Conservation (phyloP, 2,329 filamentous ascomycete species). For the Sordariomycetes sp. region DNA sequence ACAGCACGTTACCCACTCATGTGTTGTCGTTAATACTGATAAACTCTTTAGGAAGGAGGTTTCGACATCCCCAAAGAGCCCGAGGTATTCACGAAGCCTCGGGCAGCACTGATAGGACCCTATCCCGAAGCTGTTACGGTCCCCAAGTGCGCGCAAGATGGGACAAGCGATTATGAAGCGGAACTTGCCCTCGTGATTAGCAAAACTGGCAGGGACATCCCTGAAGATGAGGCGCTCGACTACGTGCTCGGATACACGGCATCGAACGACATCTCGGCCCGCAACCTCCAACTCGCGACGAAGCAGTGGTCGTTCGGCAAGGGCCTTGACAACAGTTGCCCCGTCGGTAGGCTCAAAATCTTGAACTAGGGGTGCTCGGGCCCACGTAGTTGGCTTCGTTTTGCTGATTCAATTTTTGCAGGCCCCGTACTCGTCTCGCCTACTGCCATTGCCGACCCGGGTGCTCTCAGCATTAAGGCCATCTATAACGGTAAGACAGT, state of each 20-base stretch:
- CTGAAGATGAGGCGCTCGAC: slow-evolving; percentile 49
- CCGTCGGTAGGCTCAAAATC: too few relatives aligned
- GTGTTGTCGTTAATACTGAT: too few relatives aligned
- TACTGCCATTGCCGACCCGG: slow-evolving; percentile 40
- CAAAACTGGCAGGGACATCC: slow-evolving; percentile 49
- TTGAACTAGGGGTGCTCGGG: slow-evolving; percentile 64
- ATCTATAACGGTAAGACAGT: slow-evolving; percentile 44
- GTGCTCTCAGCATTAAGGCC: slow-evolving; percentile 40
- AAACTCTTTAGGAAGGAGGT: slow-evolving; percentile 19
- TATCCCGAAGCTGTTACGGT: not conserved
- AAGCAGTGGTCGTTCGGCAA: slow-evolving; percentile 37
- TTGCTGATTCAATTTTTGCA: too few relatives aligned
- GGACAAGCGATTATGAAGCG: slow-evolving; percentile 55
- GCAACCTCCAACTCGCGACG: slow-evolving; percentile 61
- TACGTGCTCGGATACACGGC: slow-evolving; percentile 64
- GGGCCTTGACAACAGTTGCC: not conserved
- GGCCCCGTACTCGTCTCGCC: slow-evolving; percentile 44
- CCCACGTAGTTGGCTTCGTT: slow-evolving; percentile 39
- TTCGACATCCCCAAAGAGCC: slow-evolving; percentile 49
- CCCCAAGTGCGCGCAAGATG: not conserved
- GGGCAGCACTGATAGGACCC: slow-evolving; percentile 51
- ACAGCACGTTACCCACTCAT: too few relatives aligned
- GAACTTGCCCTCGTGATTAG: slow-evolving; percentile 65
- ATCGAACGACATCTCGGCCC: slow-evolving; percentile 65
- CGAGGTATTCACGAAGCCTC: slow-evolving; percentile 53